Base-by-base conservation (phyloP, 352 stramenopile genomes). In the Globisporangium rhizosaccharum region DNA sequence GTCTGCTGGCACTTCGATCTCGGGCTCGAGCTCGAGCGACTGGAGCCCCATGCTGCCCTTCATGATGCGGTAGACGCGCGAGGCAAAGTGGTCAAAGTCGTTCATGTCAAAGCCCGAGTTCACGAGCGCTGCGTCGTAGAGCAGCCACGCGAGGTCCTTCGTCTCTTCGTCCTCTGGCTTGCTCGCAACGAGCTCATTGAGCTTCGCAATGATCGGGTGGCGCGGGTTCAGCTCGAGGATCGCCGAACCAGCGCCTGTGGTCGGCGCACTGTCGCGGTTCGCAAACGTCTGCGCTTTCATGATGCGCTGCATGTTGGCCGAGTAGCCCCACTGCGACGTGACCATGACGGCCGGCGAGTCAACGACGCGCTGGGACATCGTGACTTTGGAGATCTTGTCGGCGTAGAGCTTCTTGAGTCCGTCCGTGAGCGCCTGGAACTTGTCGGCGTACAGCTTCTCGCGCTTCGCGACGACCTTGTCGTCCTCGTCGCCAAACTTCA, bases 231-330 rank as follows among this genome's bases (percentile, higher is more conserved):
- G 78, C 80, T 99, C 97, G 65, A 99, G 77, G 65, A 97, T 98
- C 59, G 96, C 97, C 28, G 95, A 91, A 49, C 63, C 47, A 17
- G 68, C 57, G 36, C 76, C 71, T 20, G 30, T 57, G 18, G 46
- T 54, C 12, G 61, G 49, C 28, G 65, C 63, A 3, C 62, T 58
- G 23, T 84, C 71, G 9, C 84, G 81, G 62, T 96, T 92, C 8
- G 84, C 78, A 68, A 99, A 98, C 17, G 98, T 97, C 80, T 99
- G 98, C 26, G 96, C 82, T 71, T 97, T 94, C 88, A 99, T 98
- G 75, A 99, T 99, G 45, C 97, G 88, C 76, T 99, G 97, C 97
- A 99, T 99, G 76, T 99, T 99, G 17, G 97, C 97, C 45, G 89
- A 98, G 76, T 99, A 92, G 23, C 97, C 97, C 79, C 96, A 99